Evolutionary conservation across 257 asterid species (phyloP).

Genomic region (Galeopsis tetrahit): DNA sequence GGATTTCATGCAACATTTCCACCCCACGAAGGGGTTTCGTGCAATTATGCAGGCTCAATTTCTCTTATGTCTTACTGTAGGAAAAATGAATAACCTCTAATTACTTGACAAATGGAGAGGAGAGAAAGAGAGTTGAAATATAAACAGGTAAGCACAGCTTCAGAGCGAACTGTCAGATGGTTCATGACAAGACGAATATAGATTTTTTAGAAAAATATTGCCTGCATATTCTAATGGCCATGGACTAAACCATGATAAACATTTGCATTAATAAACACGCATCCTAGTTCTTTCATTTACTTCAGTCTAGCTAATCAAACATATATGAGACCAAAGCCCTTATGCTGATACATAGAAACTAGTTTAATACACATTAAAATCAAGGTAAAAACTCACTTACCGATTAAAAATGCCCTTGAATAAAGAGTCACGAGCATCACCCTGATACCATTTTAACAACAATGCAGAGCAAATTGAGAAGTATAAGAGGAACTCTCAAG

Average conservation of each 20-base stretch:
- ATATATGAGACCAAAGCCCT: constrained; percentile 18
- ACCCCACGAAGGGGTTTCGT: no score
- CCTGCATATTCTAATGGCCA: constrained; percentile 15
- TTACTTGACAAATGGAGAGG: neutral
- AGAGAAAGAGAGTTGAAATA: neutral
- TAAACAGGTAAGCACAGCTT: neutral
- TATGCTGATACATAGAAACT: neutral
- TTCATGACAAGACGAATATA: neutral
- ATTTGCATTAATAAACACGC: neutral
- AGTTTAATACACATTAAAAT: neutral
- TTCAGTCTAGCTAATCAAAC: constrained; percentile 1
- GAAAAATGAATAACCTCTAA: constrained; percentile 1
- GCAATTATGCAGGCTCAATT: neutral
- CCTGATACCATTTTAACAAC: constrained; percentile 84
- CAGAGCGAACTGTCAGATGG: neutral
- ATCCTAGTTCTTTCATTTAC: constrained; percentile 10
- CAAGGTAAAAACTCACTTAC: constrained; percentile 21
- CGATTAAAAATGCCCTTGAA: constrained; percentile 32
- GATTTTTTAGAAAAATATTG: neutral
- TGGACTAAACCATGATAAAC: neutral
- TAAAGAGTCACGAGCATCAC: constrained; percentile 31
- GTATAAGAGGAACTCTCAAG: constrained; percentile 79
- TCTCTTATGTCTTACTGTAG: neutral
- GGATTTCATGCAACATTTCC: no score
- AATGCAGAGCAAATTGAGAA: constrained; percentile 73